Percentiles rank a stretch among this genome's conserved stretches.
Evolutionary conservation across 352 stramenopile genomes (phyloP).

Genomic region (Phytophthora agathidicida): DNA sequence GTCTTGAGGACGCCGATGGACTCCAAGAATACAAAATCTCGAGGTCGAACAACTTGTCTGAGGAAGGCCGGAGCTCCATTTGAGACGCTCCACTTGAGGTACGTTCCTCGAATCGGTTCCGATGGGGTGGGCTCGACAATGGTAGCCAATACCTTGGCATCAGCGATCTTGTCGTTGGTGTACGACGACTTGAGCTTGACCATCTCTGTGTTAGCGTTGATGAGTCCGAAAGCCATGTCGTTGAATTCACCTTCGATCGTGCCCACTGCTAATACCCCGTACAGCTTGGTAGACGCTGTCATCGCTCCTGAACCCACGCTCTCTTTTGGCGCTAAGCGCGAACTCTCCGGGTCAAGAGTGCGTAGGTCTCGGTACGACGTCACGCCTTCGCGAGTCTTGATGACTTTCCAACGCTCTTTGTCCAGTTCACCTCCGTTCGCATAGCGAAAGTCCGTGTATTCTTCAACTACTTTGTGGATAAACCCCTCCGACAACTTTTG

Average conservation of each 20-base stretch:
- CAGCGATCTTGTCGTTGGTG: conserved; percentile 52
- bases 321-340: conserved; percentile 21
- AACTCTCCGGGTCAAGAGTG: conserved; percentile 18
- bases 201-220: conserved; percentile 34
- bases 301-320: conserved; percentile 30
- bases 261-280: conserved; percentile 31
- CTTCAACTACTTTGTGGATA: conserved; percentile 37
- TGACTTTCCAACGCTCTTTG: conserved; percentile 45
- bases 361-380: conserved; percentile 35
- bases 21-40: conserved; percentile 59
- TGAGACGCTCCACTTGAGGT: conserved; percentile 50
- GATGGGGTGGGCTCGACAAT: conserved; percentile 39
- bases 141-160: conserved; percentile 50
- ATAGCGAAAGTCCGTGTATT: conserved; percentile 49
- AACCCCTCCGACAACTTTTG: conserved; percentile 33
- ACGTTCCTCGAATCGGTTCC: conserved; percentile 45
- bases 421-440: conserved; percentile 32
- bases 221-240: conserved; percentile 46
- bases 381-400: conserved; percentile 35
- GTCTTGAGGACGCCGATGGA: conserved; percentile 35
- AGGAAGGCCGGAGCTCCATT: conserved; percentile 37
- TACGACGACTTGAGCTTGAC: conserved; percentile 49
- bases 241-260: conserved; percentile 38
- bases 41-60: conserved; percentile 41
- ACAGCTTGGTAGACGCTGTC: conserved; percentile 32